A percentile compares a stretch with the other conserved stretches of the same genome.
Conservation (phyloP, 106 monocot species). For the Dendrobium chrysotoxum region DNA sequence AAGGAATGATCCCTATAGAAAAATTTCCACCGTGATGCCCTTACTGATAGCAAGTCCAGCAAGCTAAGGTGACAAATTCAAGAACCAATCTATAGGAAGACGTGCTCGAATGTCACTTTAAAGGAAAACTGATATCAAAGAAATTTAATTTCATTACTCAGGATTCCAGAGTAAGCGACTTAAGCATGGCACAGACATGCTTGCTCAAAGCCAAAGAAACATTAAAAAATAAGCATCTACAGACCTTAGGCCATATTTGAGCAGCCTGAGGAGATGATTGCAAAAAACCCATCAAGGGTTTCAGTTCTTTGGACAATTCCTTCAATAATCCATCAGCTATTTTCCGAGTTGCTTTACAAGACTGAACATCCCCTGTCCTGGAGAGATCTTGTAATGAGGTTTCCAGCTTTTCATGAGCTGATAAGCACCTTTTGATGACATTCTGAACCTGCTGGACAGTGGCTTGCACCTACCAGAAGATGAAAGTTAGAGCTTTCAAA, state of each 20-base stretch:
- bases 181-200: not conserved
- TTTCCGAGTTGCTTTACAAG: slow-evolving; percentile 82
- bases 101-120: not conserved
- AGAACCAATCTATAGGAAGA: not conserved
- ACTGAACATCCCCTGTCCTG: slow-evolving; percentile 75
- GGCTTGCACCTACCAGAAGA: slow-evolving; percentile 57
- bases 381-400: slow-evolving; percentile 76
- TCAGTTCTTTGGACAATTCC: slow-evolving; percentile 78
- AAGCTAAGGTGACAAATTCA: not conserved
- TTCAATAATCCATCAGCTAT: slow-evolving; percentile 69
- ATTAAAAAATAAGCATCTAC: slow-evolving; percentile 2
- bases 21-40: not conserved
- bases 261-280: slow-evolving; percentile 78
- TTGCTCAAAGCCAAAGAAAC: not conserved
- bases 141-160: not conserved
- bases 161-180: not conserved
- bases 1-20: not conserved
- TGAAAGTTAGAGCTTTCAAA: not conserved
- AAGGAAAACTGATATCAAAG: not conserved
- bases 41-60: not conserved
- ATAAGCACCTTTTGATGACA: slow-evolving; percentile 56
- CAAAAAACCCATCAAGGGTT: slow-evolving; percentile 52
- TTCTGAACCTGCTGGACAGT: slow-evolving; percentile 59
- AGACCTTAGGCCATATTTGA: slow-evolving; percentile 88
- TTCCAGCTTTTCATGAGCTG: slow-evolving; percentile 81